Percentiles rank a stretch among this genome's conserved stretches.
phyloP scores from a whole-genome alignment of 2,329 filamentous ascomycete genomes.

The Penicillium rolfsii region DNA sequence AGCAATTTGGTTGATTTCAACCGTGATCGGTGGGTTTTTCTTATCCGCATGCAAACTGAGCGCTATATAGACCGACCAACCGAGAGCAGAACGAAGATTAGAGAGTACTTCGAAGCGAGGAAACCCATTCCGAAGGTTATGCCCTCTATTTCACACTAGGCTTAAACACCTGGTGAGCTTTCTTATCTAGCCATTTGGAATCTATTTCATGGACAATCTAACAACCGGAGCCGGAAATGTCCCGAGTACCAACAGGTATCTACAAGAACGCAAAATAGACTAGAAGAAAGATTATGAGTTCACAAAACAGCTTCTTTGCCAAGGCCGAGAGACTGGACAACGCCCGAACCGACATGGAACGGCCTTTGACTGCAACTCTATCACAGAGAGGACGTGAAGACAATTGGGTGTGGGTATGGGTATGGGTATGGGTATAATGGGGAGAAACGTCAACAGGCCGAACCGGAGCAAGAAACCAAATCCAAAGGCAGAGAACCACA shows the following conservation, averaged over 20 bases:
- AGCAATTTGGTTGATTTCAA: no score
- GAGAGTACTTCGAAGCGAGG: no score
- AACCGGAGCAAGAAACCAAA: neutral
- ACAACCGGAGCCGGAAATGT: neutral
- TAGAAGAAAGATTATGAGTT: neutral
- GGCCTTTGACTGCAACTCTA: conserved; percentile 15
- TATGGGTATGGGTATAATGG: conserved; percentile 13
- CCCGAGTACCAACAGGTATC: neutral
- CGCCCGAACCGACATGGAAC: conserved; percentile 10
- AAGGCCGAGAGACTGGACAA: conserved; percentile 3
- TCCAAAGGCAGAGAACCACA: neutral
- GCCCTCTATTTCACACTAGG: no score
- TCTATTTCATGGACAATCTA: neutral
- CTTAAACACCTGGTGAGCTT: no score
- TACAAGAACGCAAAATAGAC: neutral
- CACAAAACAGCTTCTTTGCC: neutral
- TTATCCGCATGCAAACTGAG: no score
- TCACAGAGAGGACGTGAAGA: conserved; percentile 3
- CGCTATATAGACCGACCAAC: no score
- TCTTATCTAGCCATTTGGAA: neutral
- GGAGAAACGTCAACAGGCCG: conserved; percentile 5
- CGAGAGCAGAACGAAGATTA: no score
- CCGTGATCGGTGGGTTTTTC: no score
- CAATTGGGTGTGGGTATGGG: neutral
- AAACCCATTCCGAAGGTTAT: no score